Evolutionary conservation across 371 early-diverging fungal species (phyloP), one percentile per base, ranked within the genome.

Genomic region (Mortierella sp.): DNA sequence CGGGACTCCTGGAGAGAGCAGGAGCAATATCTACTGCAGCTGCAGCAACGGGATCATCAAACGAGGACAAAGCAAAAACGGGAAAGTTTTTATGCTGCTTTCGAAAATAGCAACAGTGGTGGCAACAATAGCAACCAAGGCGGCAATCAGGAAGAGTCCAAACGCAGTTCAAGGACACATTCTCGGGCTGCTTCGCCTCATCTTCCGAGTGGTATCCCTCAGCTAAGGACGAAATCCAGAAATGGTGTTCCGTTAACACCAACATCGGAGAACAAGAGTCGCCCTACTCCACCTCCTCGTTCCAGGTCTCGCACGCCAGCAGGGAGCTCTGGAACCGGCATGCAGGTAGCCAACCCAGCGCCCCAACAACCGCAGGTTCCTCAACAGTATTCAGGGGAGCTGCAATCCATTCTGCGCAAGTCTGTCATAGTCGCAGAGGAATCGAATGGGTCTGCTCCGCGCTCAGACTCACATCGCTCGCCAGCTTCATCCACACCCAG

Each of bases 1-100:
- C 64, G 69, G 24, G 75, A 68, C 43, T 75, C 75, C 21, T 72
- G 73, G 73, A 49, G 73, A 24, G 73, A 72, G 46, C 67, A 72
- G 51, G 73, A 72, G 48, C 73, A 72, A 44, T 72, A 27, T 32
- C 50, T 72, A n/a, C 54, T 72, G 30, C 67, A 66, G 12, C 47
- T 72, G 3, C 73, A 72, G 42, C 73, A 72, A 54, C 66, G 67
- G 17, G 73, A 72, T 53, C 67, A 72, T 21, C 73, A 72, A 50
- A 54, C 63, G 4, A 44, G 72, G 2, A 66, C 60, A 7, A 72
- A 66, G 42, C 46, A 49, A 46, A 65, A 65, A 50, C 46, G 72
- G 21, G 72, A 72, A 50, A 72, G 72, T 23, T 72, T 65, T 30
- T 65, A 72, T 37, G 60, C 72, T 6, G 65, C 72, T 4, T 65